Percentiles rank a stretch among this genome's conserved stretches.
Conservation (phyloP, 257 asterid genomes). For the Jacaranda copaia region DNA sequence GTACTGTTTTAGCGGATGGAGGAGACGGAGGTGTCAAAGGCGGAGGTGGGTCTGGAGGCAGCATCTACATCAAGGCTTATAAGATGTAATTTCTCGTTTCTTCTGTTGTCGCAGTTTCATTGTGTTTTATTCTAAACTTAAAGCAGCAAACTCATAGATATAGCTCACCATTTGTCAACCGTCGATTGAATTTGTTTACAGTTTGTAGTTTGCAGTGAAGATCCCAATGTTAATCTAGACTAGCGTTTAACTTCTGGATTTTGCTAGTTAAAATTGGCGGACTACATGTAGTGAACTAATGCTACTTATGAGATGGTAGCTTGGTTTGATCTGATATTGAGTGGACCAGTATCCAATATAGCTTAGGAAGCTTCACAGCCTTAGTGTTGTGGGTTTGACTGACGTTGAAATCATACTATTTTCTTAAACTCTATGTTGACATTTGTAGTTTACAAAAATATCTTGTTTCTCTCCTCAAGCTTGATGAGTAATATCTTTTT, state of each 20-base stretch:
- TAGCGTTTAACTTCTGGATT: slow-evolving; percentile 11
- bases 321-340: slow-evolving; percentile 10
- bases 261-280: not conserved
- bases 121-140: too few species aligned
- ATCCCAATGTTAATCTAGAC: not conserved
- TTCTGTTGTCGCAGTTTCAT: not conserved
- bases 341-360: not conserved
- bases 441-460: slow-evolving; percentile 3
- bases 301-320: not conserved
- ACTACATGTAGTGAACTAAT: not conserved
- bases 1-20: not conserved
- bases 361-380: not conserved
- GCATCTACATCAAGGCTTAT: not conserved
- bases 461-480: not conserved
- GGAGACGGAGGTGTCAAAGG: not conserved
- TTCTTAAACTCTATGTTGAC: not conserved
- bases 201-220: not conserved
- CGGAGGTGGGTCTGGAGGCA: not conserved
- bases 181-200: not conserved
- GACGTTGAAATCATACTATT: slow-evolving; percentile 2
- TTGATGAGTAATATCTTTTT: not conserved
- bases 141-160: too few species aligned
- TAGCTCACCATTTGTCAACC: not conserved
- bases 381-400: not conserved
- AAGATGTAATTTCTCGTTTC: not conserved